Evolutionary conservation across 1,284 basidiomycete species (phyloP).

Genomic region (Serendipita sp.): DNA sequence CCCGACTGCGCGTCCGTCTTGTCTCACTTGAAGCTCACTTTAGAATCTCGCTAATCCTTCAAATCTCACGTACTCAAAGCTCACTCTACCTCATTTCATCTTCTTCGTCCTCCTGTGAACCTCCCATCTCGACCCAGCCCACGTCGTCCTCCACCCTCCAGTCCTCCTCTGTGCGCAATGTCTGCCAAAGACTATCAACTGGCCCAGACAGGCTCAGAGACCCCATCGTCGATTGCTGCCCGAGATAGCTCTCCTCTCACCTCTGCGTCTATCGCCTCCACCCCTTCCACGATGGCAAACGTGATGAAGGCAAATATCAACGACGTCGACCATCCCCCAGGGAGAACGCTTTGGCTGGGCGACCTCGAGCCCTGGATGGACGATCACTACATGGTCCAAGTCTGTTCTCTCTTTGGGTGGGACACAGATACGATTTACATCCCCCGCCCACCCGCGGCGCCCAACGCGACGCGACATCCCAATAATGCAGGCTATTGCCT

Average conservation of each 20-base stretch:
- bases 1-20: too few species aligned
- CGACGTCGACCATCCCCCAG: constrained; percentile 2
- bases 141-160: not conserved
- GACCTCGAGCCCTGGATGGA: constrained; percentile 86
- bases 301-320: not conserved
- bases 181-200: not conserved
- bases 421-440: constrained; percentile 53
- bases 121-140: not conserved
- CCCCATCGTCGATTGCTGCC: not conserved
- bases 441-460: constrained; percentile 46
- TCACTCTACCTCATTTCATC: not conserved
- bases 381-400: constrained; percentile 74
- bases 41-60: not conserved
- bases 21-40: not conserved
- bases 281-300: not conserved
- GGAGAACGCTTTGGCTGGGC: constrained; percentile 58
- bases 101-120: not conserved
- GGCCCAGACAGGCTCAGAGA: not conserved
- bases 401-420: constrained; percentile 67
- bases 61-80: not conserved
- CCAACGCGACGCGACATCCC: constrained; percentile 44
- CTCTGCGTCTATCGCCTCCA: not conserved
- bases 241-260: not conserved
- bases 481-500: constrained; percentile 78
- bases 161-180: not conserved